Base-by-base conservation (phyloP, 2,329 filamentous ascomycete genomes). In the Basipetospora chlamydospora region DNA sequence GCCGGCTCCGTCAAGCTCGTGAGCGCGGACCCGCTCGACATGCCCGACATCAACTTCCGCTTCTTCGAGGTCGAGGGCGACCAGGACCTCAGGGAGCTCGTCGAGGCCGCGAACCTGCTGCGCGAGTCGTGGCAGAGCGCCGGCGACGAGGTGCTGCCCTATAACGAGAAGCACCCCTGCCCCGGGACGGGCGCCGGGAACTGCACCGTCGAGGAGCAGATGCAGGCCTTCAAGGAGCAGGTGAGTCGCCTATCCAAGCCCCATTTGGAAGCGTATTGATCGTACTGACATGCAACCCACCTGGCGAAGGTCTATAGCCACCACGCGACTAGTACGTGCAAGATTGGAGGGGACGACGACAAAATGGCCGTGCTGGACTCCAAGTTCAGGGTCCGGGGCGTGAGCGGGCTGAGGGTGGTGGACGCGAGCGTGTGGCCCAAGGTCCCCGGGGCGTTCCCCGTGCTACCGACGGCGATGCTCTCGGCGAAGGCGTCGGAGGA, bases 1-100 rank as follows among this genome's bases (percentile, higher is more conserved):
- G 63, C 64, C 6, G 78, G 79, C n/a, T 73, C 63, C 0, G 75
- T 83, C 11, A 67, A 57, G 2, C 61, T 83, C 2, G 61, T 58
- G 13, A 77, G 73, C 0, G 58, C 66, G 0, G 64, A 80, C 46
- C 75, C 77, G 0, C 64, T 66, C 1, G 77, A 80, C 37, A 64
- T 66, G n/a, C 77, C 78, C 0, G 53, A 66, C 22, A 77, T 78
- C 48, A 63, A 66, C 49, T 75, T 76, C 57, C 68, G 68, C 45
- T 69, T 64, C 47, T 75, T 61, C 59, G n/a, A n/a, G n/a, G 31
- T 55, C 10, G 49, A 61, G 17, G 63, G 67, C 2, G 59, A 62
- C 7, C 61, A 63, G 13, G 56, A 64, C 47, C 57, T 65, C 32
- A 48, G 64, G 2, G 47, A 51, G 37, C 58, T 56, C 22, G 47